Evolutionary conservation across 2,329 filamentous ascomycete species (phyloP), one percentile per base, ranked within the genome.

Genomic region (Emericellopsis cladophorae): DNA sequence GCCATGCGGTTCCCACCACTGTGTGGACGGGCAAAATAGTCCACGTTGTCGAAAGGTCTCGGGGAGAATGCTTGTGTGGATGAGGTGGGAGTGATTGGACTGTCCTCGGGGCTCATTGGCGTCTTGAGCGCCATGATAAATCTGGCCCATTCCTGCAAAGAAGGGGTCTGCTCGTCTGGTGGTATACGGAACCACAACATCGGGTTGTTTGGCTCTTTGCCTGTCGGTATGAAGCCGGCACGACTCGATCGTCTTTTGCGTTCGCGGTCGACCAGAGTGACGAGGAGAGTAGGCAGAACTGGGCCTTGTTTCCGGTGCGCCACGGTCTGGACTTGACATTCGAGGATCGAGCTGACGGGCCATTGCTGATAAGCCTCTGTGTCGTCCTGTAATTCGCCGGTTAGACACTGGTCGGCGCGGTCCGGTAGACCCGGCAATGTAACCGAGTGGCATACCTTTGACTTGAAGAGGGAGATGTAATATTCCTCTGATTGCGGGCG

Each of bases 181-280:
- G 67, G 60, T 0, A 66, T 60, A 26, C 78, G 73, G 46, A 82
- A 81, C 59, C 70, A 71, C 3, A 82, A 55, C 0, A 66, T 68
- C 8, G 61, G 65, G 3, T 66, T 59, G 8, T 60, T 56, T 2
- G 65, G 58, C 14, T 76, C 70, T 51, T 71, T 76, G 43, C 59
- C 67, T 7, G 62, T 56, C 9, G 68, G 55, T 15, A 67, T 69
- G 18, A 81, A 60, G 4, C 72, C 69, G 4, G 78, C 74, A 45
- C 77, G 68, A 48, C 77, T 81, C 37, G 78, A 81, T 44, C 78
- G 68, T 39, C 78, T 71, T 50, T 80, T 81, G 42, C 74, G 70
- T 46, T 77, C 62, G 53, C 76, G 79, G 47, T 81, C 76, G 31
- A 68, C 64, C 37, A 81, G 59, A 46, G 64, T 72, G 31, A 81